These are phyloP conservation scores for Mortierella sp. DNA, from an alignment of 371 early-diverging fungal genomes.

Conservation along the genomic window DNA sequence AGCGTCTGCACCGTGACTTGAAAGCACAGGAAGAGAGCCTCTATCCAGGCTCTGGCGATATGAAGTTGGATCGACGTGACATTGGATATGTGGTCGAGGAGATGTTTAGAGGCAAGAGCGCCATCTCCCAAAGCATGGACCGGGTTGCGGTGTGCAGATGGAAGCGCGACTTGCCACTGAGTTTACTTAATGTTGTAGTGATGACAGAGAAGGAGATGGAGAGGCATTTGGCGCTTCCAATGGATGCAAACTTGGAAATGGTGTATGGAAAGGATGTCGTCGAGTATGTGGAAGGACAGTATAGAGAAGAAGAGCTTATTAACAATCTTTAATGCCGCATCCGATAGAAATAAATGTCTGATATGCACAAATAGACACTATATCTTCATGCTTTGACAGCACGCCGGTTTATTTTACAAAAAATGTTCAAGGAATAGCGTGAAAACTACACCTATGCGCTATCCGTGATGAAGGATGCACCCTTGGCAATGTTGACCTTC, in stretches of 20 bases:
- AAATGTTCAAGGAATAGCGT: background rate
- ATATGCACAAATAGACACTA: background rate
- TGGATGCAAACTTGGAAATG: conserved; percentile 23
- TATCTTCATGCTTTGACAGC: background rate
- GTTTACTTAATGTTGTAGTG: conserved; percentile 29
- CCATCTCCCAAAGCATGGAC: conserved; percentile 37
- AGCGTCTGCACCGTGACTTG: conserved; percentile 34
- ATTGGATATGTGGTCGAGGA: conserved; percentile 44
- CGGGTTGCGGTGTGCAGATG: conserved; percentile 34
- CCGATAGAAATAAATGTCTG: background rate
- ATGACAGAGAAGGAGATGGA: conserved; percentile 44
- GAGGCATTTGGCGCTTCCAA: conserved; percentile 28
- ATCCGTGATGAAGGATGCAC: conserved; percentile 64
- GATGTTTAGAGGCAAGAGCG: conserved; percentile 40
- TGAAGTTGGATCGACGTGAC: conserved; percentile 26
- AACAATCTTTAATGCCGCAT: conserved; percentile 11
- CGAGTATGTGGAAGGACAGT: conserved; percentile 24
- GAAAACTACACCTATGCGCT: background rate
- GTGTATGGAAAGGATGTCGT: conserved; percentile 34
- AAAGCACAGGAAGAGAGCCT: conserved; percentile 23
- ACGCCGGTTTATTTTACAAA: background rate
- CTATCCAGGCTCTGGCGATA: background rate
- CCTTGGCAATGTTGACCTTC: conserved; percentile 83
- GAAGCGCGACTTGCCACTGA: conserved; percentile 26
- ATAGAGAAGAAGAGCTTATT: conserved; percentile 32